Percentiles rank a stretch among this genome's conserved stretches.
These are phyloP conservation scores for Starmerella vaccinii DNA, from an alignment of 805 yeast genomes.

Conservation along the genomic window DNA sequence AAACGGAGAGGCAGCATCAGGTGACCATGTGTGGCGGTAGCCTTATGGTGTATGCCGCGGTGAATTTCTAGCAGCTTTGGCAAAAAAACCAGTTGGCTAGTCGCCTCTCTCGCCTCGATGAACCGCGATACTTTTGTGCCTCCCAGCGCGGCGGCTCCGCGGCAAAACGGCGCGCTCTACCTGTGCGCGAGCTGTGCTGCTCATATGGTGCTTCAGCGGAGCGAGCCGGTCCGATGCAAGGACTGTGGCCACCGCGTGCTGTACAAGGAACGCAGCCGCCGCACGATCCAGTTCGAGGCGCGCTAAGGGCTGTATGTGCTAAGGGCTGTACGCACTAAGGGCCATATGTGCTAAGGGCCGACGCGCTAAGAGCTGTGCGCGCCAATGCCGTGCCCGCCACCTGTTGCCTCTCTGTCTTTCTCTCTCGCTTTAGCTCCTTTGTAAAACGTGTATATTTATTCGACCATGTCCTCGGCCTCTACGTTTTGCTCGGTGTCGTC, in stretches of 20 bases:
- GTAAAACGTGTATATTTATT: conserved; percentile 1
- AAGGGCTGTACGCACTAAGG: conserved; percentile 39
- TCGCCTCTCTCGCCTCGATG: conserved; percentile 15
- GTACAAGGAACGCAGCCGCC: conserved; percentile 92
- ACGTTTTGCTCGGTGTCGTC: not conserved
- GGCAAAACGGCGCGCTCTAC: conserved; percentile 78
- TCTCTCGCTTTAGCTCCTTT: not conserved
- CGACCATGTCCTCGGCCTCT: not conserved
- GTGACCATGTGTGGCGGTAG: no score
- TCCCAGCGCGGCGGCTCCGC: conserved; percentile 51
- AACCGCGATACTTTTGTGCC: conserved; percentile 33
- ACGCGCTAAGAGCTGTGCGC: no score
- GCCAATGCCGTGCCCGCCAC: no score
- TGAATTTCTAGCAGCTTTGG: no score
- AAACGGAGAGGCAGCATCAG: no score
- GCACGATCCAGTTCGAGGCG: conserved; percentile 84
- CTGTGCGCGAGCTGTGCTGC: conserved; percentile 96
- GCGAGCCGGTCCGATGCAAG: conserved; percentile 95
- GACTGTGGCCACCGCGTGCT: conserved; percentile 97
- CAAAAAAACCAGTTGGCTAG: no score
- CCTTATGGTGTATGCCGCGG: no score
- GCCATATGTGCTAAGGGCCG: conserved; percentile 42
- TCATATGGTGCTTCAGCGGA: conserved; percentile 73
- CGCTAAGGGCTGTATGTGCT: conserved; percentile 50
- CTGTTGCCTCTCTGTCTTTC: no score